A percentile compares a stretch with the other conserved stretches of the same genome.
These are phyloP conservation scores for Paecilomyces dactylethromorphus DNA, from an alignment of 2,329 filamentous ascomycete genomes.

Conservation along the genomic window DNA sequence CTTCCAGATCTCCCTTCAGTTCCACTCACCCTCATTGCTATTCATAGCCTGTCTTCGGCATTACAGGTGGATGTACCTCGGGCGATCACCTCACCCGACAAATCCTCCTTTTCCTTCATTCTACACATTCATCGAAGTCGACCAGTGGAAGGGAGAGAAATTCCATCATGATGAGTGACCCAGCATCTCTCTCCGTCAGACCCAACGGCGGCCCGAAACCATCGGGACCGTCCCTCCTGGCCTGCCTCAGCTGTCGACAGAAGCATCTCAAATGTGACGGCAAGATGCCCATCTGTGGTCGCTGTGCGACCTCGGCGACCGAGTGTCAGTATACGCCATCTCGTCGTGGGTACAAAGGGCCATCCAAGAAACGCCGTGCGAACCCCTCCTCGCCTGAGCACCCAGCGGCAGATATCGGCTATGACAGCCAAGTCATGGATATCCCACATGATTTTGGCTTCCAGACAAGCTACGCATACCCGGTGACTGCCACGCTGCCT, in stretches of 20 bases:
- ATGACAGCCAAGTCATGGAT: slow-evolving; percentile 16
- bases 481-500: slow-evolving; percentile 15
- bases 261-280: slow-evolving; percentile 75
- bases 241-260: slow-evolving; percentile 42
- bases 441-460: slow-evolving; percentile 33
- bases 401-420: slow-evolving; percentile 44
- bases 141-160: slow-evolving; percentile 3
- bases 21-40: background rate
- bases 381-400: slow-evolving; percentile 32
- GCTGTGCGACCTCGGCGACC: slow-evolving; percentile 53
- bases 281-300: slow-evolving; percentile 56
- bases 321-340: slow-evolving; percentile 69
- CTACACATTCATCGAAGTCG: background rate
- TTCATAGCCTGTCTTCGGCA: background rate
- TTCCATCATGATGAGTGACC: slow-evolving; percentile 19
- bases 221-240: slow-evolving; percentile 35
- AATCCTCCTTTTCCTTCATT: background rate
- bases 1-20: background rate
- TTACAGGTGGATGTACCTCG: background rate
- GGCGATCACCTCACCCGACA: background rate
- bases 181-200: slow-evolving; percentile 10
- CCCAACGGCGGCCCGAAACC: slow-evolving; percentile 14
- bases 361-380: slow-evolving; percentile 43
- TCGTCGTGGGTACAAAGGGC: slow-evolving; percentile 67
- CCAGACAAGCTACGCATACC: slow-evolving; percentile 26